Evolutionary conservation across 106 monocot genomes (phyloP).

Genomic region (Platanthera guangdongensis): DNA sequence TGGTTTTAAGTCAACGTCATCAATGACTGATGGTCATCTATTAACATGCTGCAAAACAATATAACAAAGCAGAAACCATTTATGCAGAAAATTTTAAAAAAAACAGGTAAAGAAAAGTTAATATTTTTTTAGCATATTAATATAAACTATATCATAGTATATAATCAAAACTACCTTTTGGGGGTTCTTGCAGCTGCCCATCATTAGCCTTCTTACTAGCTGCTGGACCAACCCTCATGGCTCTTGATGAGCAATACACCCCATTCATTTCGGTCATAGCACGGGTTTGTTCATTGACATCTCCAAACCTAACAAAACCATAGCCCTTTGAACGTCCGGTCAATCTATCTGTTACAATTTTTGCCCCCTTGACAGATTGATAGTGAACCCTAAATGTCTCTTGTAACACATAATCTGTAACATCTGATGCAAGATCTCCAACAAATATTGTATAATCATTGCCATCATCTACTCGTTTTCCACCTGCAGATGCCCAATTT

Average conservation of each 20-base stretch:
- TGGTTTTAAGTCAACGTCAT: slow-evolving; percentile 2
- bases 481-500: slow-evolving; percentile 89
- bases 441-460: slow-evolving; percentile 84
- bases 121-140: not conserved
- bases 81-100: not conserved
- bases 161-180: slow-evolving; percentile 19
- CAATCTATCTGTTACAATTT: slow-evolving; percentile 74
- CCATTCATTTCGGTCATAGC: slow-evolving; percentile 99
- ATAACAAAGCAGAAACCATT: not conserved
- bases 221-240: slow-evolving; percentile 87
- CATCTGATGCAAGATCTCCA: slow-evolving; percentile 85
- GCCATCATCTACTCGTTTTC: slow-evolving; percentile 55
- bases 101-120: not conserved
- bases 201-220: slow-evolving; percentile 48
- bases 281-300: slow-evolving; percentile 78
- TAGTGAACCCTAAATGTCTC: slow-evolving; percentile 78
- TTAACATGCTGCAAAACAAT: slow-evolving; percentile 12
- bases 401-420: slow-evolving; percentile 78
- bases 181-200: slow-evolving; percentile 29
- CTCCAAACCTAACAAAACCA: slow-evolving; percentile 96
- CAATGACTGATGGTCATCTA: not conserved
- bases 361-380: slow-evolving; percentile 78
- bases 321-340: slow-evolving; percentile 88
- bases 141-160: not conserved
- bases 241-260: slow-evolving; percentile 64